phyloP scores from a whole-genome alignment of 345 rosid genomes.

The Syzygium oleosum region DNA sequence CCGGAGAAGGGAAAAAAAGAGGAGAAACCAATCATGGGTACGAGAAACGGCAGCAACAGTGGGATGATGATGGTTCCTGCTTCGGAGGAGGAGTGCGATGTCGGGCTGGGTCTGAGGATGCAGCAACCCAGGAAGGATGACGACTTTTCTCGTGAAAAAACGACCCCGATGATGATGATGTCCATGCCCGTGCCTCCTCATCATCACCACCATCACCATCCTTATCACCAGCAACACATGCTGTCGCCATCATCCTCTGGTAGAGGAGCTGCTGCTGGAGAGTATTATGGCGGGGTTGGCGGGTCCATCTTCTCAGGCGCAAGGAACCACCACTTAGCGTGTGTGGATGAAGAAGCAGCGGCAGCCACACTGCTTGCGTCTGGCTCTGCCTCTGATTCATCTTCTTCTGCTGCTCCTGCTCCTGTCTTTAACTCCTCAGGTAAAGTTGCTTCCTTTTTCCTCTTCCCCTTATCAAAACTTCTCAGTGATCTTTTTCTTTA shows the following conservation, averaged over 20 bases:
- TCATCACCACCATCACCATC: background rate
- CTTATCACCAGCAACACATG: background rate
- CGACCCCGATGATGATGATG: background rate
- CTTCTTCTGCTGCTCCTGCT: conserved; percentile 2
- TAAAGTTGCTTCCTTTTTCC: conserved; percentile 15
- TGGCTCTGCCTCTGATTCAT: conserved; percentile 7
- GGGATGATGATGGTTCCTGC: background rate
- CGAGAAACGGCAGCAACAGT: background rate
- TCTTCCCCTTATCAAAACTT: background rate
- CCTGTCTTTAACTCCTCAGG: conserved; percentile 2
- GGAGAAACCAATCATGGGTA: background rate
- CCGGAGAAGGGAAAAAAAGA: background rate
- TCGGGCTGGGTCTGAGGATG: conserved; percentile 6
- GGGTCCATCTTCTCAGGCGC: background rate
- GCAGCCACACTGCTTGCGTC: background rate
- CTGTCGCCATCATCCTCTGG: background rate
- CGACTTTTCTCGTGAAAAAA: background rate
- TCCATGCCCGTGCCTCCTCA: background rate
- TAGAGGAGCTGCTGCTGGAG: background rate
- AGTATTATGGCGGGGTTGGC: background rate
- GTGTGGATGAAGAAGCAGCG: background rate
- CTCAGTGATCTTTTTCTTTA: background rate
- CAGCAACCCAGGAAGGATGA: background rate
- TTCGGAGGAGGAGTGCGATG: background rate
- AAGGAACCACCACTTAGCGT: background rate